phyloP scores from a whole-genome alignment of 2,329 filamentous ascomycete genomes.

The Aspergillus quadricinctus region DNA sequence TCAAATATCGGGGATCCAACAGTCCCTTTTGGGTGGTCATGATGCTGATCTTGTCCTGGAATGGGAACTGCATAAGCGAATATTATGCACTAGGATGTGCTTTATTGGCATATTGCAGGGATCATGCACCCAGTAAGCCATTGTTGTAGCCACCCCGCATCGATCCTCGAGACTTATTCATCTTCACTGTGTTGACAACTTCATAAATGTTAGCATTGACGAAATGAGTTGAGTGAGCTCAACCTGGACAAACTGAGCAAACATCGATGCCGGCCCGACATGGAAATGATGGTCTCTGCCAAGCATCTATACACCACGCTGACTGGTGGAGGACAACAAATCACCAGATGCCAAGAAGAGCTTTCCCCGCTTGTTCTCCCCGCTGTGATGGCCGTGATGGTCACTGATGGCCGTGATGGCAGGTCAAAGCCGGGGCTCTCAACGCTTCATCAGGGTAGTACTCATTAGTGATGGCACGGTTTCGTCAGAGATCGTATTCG shows the following conservation, averaged over 20 bases:
- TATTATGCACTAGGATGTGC: neutral
- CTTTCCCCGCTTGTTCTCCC: neutral
- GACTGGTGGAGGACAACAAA: neutral
- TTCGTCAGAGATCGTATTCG: neutral
- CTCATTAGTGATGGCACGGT: neutral
- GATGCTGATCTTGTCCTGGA: constrained; percentile 2
- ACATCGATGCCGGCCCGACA: neutral
- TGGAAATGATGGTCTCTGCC: neutral
- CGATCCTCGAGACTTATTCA: neutral
- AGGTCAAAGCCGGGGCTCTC: neutral
- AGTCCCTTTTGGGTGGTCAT: constrained; percentile 1
- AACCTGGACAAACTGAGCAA: neutral
- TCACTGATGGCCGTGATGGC: too few species aligned
- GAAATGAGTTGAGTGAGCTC: neutral
- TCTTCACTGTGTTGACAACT: neutral
- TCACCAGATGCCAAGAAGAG: neutral
- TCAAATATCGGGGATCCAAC: constrained; percentile 17
- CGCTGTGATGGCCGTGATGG: neutral
- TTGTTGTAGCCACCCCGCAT: neutral
- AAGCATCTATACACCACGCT: neutral
- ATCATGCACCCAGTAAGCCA: neutral
- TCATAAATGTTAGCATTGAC: neutral
- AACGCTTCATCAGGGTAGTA: neutral
- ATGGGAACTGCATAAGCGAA: neutral
- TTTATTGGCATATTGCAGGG: neutral